Percentiles rank a stretch among this genome's conserved stretches.
Conservation (phyloP, 345 rosid genomes). For the Populus alba region DNA sequence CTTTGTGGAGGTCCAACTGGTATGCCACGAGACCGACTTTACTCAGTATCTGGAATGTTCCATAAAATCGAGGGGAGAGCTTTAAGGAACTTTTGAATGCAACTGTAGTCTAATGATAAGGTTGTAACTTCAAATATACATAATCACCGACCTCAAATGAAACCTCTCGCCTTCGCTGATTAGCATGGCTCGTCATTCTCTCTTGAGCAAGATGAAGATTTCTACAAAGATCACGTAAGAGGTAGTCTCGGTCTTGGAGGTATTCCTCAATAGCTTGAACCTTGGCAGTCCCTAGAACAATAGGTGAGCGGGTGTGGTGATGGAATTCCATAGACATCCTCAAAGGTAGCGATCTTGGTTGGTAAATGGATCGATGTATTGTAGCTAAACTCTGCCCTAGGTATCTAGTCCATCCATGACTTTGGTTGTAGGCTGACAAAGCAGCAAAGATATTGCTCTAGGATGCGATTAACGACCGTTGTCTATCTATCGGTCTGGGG, state of each 20-base stretch:
- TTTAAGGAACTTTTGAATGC: not conserved
- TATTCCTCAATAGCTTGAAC: not conserved
- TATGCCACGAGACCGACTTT: not conserved
- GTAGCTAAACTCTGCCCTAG: not conserved
- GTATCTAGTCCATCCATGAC: not conserved
- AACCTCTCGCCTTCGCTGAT: too few species aligned
- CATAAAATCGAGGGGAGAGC: not conserved
- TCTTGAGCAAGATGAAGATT: too few species aligned
- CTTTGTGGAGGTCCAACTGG: not conserved
- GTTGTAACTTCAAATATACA: too few species aligned
- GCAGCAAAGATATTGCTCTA: not conserved
- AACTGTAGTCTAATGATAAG: too few species aligned
- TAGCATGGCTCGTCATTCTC: too few species aligned
- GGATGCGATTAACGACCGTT: not conserved
- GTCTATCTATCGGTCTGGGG: not conserved
- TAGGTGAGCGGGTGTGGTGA: not conserved
- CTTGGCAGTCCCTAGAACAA: rapidly evolving
- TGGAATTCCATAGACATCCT: not conserved
- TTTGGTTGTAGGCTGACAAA: not conserved
- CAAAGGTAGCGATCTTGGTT: not conserved
- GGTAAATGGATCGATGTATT: not conserved
- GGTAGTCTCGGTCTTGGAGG: not conserved
- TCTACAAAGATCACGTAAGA: not conserved
- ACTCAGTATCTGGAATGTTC: not conserved
- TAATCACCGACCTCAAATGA: too few species aligned